Evolutionary conservation across 2,329 filamentous ascomycete species (phyloP), one percentile per base, ranked within the genome.

Genomic region (Colletotrichum incanum): DNA sequence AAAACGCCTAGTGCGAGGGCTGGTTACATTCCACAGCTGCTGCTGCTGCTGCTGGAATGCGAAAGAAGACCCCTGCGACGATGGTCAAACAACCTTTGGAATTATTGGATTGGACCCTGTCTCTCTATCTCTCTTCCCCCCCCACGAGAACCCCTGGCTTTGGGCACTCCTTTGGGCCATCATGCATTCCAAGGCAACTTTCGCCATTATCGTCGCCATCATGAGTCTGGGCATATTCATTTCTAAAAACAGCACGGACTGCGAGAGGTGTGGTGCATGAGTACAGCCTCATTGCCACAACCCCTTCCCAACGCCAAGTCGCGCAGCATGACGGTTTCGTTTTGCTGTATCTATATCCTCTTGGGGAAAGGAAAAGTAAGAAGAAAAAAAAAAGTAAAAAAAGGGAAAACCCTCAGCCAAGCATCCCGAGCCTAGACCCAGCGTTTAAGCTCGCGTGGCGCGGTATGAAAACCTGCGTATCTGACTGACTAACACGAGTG

Each of bases 81-180:
- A 20, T 39, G 31, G 59, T 50, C 45, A 62, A 62, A 50, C 45
- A 6, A 26, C 28, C 28, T 20, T 49, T 34, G 54, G 20, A 31
- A 60, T 37, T 18, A 31, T 14, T 31, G 9, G 11, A 41, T 20
- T 31, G 4, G 56, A 31, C 23, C 16, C 31, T 56, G n/a, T n/a
- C n/a, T n/a, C n/a, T n/a, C n/a, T n/a, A n/a, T n/a, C n/a, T n/a
- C n/a, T n/a, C n/a, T n/a, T n/a, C n/a, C n/a, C n/a, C n/a, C 52
- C 18, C 34, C 34, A 8, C 34, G 28, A 37, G 52, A 28, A 56
- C 52, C 56, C 56, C 41, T 31, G 45, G 47, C n/a, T 26, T 59
- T 16, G 14, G 54, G 54, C 60, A 26, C 20, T 52, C 43, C n/a
- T 62, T 62, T 5, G 59, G 31, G n/a, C 34, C 54, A 16, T 39